A percentile compares a stretch with the other conserved stretches of the same genome.
Evolutionary conservation across 495 filamentous ascomycete genomes (phyloP).

Genomic region (Xylaria sp.): DNA sequence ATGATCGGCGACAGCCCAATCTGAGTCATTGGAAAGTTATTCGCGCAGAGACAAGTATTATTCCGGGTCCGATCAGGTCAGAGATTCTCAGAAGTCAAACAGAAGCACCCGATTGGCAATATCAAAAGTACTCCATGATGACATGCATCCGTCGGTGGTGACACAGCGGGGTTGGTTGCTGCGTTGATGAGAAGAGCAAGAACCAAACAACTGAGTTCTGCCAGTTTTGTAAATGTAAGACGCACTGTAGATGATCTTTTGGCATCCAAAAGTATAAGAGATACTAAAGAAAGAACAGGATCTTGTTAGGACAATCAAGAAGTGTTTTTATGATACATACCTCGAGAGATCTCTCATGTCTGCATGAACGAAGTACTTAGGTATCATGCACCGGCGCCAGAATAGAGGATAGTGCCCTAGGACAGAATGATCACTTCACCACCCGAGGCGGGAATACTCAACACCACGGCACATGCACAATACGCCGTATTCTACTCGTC

Average conservation of each 20-base stretch:
- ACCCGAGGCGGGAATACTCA: too few species aligned
- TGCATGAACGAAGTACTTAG: not conserved
- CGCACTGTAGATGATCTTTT: not conserved
- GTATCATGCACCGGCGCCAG: not conserved
- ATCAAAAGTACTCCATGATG: not conserved
- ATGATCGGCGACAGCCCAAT: not conserved
- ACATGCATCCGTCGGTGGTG: not conserved
- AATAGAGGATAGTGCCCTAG: not conserved
- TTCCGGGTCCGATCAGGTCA: not conserved
- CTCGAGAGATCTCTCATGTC: not conserved
- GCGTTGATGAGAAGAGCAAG: not conserved
- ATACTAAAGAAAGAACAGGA: not conserved
- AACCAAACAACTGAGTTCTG: not conserved
- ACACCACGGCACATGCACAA: not conserved
- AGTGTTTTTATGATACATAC: not conserved
- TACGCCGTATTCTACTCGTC: not conserved
- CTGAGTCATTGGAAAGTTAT: not conserved
- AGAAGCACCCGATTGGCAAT: not conserved
- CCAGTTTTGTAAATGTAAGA: not conserved
- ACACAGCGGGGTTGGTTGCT: not conserved
- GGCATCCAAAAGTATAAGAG: not conserved
- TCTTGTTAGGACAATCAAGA: not conserved
- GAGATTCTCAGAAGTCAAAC: not conserved
- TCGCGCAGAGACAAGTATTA: not conserved
- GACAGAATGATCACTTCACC: not conserved